phyloP scores from a whole-genome alignment of 2,329 filamentous ascomycete genomes.

The Scolecobasidium constrictum region DNA sequence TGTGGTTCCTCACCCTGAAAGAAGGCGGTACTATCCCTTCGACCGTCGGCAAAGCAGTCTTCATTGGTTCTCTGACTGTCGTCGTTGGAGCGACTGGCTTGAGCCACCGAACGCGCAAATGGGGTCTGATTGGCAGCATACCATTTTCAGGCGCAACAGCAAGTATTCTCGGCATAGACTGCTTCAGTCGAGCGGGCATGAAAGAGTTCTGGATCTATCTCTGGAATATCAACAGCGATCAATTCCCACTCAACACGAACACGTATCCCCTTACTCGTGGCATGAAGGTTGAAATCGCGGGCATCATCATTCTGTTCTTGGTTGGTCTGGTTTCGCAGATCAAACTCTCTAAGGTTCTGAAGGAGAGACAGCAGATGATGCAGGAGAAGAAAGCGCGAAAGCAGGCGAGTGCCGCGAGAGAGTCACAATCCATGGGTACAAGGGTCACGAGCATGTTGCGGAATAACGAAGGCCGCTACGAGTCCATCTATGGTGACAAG shows the following conservation, averaged over 20 bases:
- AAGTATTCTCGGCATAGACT: slow-evolving; percentile 76
- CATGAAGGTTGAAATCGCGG: slow-evolving; percentile 75
- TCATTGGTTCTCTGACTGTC: slow-evolving; percentile 64
- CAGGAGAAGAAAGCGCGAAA: slow-evolving; percentile 36
- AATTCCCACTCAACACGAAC: slow-evolving; percentile 66
- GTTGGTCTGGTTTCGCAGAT: slow-evolving; percentile 75
- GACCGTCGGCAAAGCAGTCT: slow-evolving; percentile 53
- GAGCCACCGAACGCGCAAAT: slow-evolving; percentile 64
- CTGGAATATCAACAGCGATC: slow-evolving; percentile 71
- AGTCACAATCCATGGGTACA: slow-evolving; percentile 61
- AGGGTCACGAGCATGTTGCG: slow-evolving; percentile 52
- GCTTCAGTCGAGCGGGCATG: slow-evolving; percentile 76
- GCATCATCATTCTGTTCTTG: slow-evolving; percentile 61
- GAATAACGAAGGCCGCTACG: slow-evolving; percentile 60
- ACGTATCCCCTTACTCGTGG: slow-evolving; percentile 81
- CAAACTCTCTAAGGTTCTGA: slow-evolving; percentile 74
- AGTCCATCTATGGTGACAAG: slow-evolving; percentile 56
- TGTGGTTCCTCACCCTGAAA: slow-evolving; percentile 80
- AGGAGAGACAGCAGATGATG: slow-evolving; percentile 36
- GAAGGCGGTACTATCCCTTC: slow-evolving; percentile 62
- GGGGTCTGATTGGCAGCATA: slow-evolving; percentile 64
- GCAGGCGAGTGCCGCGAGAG: slow-evolving; percentile 47
- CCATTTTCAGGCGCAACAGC: slow-evolving; percentile 75
- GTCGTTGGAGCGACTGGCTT: slow-evolving; percentile 59
- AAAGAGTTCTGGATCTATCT: slow-evolving; percentile 96